Evolutionary conservation across 257 asterid genomes (phyloP).

Genomic region (Solanum clarkiae): DNA sequence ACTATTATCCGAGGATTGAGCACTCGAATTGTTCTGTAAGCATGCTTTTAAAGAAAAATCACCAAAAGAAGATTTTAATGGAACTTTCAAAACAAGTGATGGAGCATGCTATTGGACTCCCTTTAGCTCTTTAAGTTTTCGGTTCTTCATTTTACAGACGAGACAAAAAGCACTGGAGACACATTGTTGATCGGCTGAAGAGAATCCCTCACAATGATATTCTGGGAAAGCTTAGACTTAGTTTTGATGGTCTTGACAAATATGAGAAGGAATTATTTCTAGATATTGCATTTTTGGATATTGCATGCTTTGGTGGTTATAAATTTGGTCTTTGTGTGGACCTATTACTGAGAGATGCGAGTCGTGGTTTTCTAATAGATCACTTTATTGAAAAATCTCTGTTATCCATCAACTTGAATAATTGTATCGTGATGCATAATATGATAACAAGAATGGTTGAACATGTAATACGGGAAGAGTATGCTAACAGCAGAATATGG

Average conservation of each 20-base stretch:
- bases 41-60: too few species aligned
- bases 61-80: too few species aligned
- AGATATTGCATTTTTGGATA: background rate
- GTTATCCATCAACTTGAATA: too few species aligned
- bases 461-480: too few species aligned
- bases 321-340: background rate
- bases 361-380: background rate
- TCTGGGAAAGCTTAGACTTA: background rate
- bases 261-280: background rate
- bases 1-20: too few species aligned
- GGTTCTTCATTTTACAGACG: background rate
- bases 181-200: background rate
- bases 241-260: background rate
- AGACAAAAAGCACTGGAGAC: background rate
- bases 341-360: background rate
- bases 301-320: background rate
- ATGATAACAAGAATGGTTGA: too few species aligned
- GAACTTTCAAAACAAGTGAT: too few species aligned
- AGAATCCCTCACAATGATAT: background rate
- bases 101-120: constrained; percentile 3
- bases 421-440: too few species aligned
- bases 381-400: too few species aligned
- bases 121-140: constrained; percentile 3
- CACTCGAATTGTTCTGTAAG: too few species aligned
- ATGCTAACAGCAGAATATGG: too few species aligned